phyloP scores from a whole-genome alignment of 2,329 filamentous ascomycete genomes.

The Trichoderma sp. region DNA sequence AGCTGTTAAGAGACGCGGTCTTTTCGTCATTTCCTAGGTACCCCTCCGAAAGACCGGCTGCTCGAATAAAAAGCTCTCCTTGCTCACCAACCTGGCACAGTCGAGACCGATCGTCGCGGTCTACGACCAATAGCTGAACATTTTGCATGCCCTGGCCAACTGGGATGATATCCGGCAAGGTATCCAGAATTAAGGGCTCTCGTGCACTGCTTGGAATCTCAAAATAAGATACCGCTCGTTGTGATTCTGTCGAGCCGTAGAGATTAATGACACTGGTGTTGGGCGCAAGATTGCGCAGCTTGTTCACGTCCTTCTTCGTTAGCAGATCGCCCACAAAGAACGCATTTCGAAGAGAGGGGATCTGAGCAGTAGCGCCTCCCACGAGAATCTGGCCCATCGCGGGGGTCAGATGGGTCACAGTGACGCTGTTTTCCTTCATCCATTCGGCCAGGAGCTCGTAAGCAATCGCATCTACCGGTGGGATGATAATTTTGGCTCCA shows the following conservation, averaged over 20 bases:
- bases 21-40: conserved; percentile 66
- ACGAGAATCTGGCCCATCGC: conserved; percentile 97
- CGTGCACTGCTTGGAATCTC: conserved; percentile 45
- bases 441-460: conserved; percentile 86
- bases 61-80: conserved; percentile 82
- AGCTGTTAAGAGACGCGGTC: conserved; percentile 50
- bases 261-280: conserved; percentile 66
- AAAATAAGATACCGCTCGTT: neutral
- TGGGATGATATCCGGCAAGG: conserved; percentile 70
- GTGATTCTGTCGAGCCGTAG: conserved; percentile 79
- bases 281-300: conserved; percentile 73
- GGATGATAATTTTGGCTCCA: conserved; percentile 77
- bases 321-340: conserved; percentile 94
- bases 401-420: conserved; percentile 86
- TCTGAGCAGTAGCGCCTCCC: conserved; percentile 76
- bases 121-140: conserved; percentile 84
- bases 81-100: conserved; percentile 80
- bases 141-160: conserved; percentile 85
- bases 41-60: conserved; percentile 64
- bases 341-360: conserved; percentile 76
- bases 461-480: conserved; percentile 79
- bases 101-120: conserved; percentile 66
- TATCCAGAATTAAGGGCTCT: conserved; percentile 58
- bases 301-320: conserved; percentile 79
- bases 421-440: conserved; percentile 76